phyloP scores from a whole-genome alignment of 148 eudicot genomes.

The Nepenthes mirabilis region DNA sequence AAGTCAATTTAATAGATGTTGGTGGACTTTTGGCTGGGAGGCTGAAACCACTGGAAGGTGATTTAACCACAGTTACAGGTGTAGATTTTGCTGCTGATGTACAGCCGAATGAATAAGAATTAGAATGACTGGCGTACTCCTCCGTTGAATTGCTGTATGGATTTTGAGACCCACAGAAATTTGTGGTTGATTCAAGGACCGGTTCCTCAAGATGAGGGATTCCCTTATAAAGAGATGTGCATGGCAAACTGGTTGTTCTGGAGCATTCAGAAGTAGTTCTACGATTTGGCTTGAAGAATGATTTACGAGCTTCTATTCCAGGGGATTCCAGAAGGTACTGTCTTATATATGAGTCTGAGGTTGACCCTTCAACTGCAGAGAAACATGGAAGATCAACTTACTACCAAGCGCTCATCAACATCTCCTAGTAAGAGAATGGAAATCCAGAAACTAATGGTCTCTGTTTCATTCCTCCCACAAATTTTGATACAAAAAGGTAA shows the following conservation, averaged over 20 bases:
- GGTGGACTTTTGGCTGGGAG: constrained; percentile 9
- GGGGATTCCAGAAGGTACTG: constrained; percentile 17
- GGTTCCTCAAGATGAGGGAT: constrained; percentile 24
- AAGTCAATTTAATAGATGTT: constrained; percentile 15
- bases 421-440: background rate
- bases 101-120: constrained; percentile 21
- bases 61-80: constrained; percentile 31
- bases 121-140: constrained; percentile 22
- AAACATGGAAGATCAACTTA: background rate
- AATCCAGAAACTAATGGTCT: too few species aligned
- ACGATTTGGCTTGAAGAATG: constrained; percentile 18
- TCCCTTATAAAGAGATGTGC: constrained; percentile 15
- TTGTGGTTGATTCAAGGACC: constrained; percentile 19
- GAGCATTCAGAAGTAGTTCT: constrained; percentile 17
- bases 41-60: constrained; percentile 17
- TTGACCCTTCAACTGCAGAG: constrained; percentile 7
- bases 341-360: constrained; percentile 18
- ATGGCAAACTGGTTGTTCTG: constrained; percentile 8
- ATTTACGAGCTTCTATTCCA: constrained; percentile 18
- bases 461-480: too few species aligned
- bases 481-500: too few species aligned
- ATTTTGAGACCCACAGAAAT: constrained; percentile 19
- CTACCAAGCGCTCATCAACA: constrained; percentile 12
- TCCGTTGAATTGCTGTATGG: constrained; percentile 17
- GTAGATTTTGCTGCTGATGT: constrained; percentile 26